A percentile compares a stretch with the other conserved stretches of the same genome.
phyloP scores from a whole-genome alignment of 2,329 filamentous ascomycete genomes.

The Zopfia rhizophila region DNA sequence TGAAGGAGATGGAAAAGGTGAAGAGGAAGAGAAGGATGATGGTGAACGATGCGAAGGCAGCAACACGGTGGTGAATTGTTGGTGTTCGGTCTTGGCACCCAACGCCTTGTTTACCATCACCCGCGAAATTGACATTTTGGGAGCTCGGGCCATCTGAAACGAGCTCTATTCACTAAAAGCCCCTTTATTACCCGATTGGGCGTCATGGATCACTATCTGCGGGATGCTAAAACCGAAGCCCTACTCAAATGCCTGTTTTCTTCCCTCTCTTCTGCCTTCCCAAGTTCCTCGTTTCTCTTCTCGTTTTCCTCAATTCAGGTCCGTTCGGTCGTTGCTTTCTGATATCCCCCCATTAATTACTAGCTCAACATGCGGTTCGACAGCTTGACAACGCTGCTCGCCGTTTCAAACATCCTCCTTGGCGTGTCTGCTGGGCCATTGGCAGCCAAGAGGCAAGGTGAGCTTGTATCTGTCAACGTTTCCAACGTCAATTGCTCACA shows the following conservation, averaged over 20 bases:
- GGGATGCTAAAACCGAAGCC: conserved; percentile 2
- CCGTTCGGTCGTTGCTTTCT: background rate
- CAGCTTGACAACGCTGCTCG: conserved; percentile 22
- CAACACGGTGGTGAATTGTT: no score
- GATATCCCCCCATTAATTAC: background rate
- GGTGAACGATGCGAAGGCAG: no score
- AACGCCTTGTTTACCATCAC: conserved; percentile 8
- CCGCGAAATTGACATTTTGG: conserved; percentile 9
- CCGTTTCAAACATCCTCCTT: conserved; percentile 23
- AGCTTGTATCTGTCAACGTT: conserved; percentile 11
- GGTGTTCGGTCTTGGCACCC: no score
- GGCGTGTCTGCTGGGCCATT: conserved; percentile 31
- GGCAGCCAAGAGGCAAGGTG: conserved; percentile 31
- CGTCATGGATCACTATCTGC: background rate
- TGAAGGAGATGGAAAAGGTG: no score
- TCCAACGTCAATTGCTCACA: conserved; percentile 8
- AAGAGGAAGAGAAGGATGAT: no score
- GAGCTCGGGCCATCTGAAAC: conserved; percentile 1
- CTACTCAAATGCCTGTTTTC: conserved; percentile 1
- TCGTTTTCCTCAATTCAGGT: background rate
- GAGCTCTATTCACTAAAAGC: conserved; percentile 5
- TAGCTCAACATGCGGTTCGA: conserved; percentile 25
- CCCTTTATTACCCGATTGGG: conserved; percentile 2
- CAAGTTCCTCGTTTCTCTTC: background rate
- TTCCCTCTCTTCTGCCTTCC: conserved; percentile 3